These are phyloP conservation scores for Aspergillus transmontanensis DNA, from an alignment of 2,329 filamentous ascomycete species.

Conservation along the genomic window DNA sequence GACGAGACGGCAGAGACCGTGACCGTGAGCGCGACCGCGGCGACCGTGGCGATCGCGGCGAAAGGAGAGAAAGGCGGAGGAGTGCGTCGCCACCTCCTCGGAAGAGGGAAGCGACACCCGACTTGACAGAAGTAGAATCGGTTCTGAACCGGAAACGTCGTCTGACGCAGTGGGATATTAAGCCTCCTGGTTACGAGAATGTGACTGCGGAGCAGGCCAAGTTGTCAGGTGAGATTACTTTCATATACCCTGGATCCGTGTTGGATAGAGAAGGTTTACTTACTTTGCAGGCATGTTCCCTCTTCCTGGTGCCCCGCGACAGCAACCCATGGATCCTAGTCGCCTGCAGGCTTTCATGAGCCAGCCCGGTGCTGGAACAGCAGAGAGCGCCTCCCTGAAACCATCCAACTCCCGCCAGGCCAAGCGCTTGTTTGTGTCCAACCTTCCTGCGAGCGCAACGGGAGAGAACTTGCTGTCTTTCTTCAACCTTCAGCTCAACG, in stretches of 20 bases:
- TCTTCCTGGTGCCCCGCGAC: slow-evolving; percentile 88
- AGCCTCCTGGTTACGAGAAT: slow-evolving; percentile 96
- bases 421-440: slow-evolving; percentile 87
- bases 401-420: slow-evolving; percentile 91
- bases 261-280: slow-evolving; percentile 3
- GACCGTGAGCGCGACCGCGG: slow-evolving; percentile 34
- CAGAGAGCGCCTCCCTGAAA: slow-evolving; percentile 77
- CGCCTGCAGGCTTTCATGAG: slow-evolving; percentile 96
- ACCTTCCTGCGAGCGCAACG: slow-evolving; percentile 71
- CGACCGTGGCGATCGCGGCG: slow-evolving; percentile 53
- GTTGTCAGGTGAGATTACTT: slow-evolving; percentile 64
- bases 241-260: not conserved
- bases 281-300: slow-evolving; percentile 80
- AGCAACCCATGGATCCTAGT: slow-evolving; percentile 92
- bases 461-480: slow-evolving; percentile 79
- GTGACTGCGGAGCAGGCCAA: slow-evolving; percentile 98
- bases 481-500: slow-evolving; percentile 96
- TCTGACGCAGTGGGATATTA: slow-evolving; percentile 99
- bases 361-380: slow-evolving; percentile 72
- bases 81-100: slow-evolving; percentile 75
- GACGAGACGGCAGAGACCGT: slow-evolving; percentile 44
- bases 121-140: slow-evolving; percentile 82
- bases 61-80: slow-evolving; percentile 62
- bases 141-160: slow-evolving; percentile 85
- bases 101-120: slow-evolving; percentile 93